A percentile compares a stretch with the other conserved stretches of the same genome.
Conservation (phyloP, 164 flowering plant genomes). For the Brasenia schreberi region DNA sequence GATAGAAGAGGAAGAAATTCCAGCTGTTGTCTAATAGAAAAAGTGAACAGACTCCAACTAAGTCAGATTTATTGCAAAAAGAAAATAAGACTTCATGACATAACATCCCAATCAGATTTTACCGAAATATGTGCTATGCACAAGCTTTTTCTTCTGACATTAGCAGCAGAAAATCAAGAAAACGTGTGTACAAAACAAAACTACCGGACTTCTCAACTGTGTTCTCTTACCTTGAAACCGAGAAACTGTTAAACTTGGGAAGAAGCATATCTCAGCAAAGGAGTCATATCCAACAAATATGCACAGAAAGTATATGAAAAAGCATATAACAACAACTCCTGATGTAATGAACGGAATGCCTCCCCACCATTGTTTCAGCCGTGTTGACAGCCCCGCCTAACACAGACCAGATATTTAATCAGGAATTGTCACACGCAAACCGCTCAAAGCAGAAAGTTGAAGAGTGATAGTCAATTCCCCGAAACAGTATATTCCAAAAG, state of each 20-base stretch:
- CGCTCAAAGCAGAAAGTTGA: neutral
- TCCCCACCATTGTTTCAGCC: slow-evolving; percentile 86
- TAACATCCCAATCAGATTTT: too few relatives aligned
- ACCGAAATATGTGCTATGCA: too few relatives aligned
- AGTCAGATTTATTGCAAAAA: too few relatives aligned
- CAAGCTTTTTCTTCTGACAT: too few relatives aligned
- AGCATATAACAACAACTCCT: slow-evolving; percentile 59
- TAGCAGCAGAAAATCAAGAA: too few relatives aligned
- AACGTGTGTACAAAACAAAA: too few relatives aligned
- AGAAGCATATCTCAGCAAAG: slow-evolving; percentile 75
- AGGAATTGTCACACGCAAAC: neutral
- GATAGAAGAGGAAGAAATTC: too few relatives aligned
- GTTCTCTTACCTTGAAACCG: slow-evolving; percentile 89
- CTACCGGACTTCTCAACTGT: too few relatives aligned
- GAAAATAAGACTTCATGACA: too few relatives aligned
- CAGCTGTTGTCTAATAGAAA: too few relatives aligned
- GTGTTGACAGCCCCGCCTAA: slow-evolving; percentile 75
- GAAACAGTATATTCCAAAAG: neutral
- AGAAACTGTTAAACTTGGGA: slow-evolving; percentile 57
- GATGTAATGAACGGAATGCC: slow-evolving; percentile 83
- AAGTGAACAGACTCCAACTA: too few relatives aligned
- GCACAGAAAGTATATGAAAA: slow-evolving; percentile 69
- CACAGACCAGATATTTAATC: too few relatives aligned
- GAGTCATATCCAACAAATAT: slow-evolving; percentile 92
- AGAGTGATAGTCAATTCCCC: neutral